Evolutionary conservation across 2,329 filamentous ascomycete species (phyloP).

Genomic region (Xylariomycetidae sp.): DNA sequence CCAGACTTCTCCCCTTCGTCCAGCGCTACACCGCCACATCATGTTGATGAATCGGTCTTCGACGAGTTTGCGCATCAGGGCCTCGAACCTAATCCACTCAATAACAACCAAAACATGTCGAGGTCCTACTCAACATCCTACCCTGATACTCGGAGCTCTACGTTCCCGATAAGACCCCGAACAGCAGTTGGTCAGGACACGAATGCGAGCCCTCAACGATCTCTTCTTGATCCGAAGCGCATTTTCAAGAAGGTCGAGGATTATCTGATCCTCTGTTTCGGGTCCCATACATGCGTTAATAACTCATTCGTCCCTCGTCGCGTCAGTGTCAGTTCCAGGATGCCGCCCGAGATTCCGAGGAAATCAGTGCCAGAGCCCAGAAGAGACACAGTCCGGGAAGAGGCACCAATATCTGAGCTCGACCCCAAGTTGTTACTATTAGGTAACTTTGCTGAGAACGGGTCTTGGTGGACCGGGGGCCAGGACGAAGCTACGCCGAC

Average conservation of each 20-base stretch:
- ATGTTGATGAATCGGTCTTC: slow-evolving; percentile 25
- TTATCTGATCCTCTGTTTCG: slow-evolving; percentile 65
- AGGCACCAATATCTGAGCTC: slow-evolving; percentile 50
- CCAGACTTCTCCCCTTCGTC: slow-evolving; percentile 18
- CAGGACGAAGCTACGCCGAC: slow-evolving; percentile 33
- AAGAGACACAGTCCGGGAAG: slow-evolving; percentile 27
- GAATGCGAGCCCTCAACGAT: slow-evolving; percentile 7
- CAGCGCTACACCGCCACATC: slow-evolving; percentile 14
- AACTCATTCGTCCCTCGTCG: slow-evolving; percentile 61
- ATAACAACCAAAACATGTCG: slow-evolving; percentile 16
- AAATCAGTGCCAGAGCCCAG: slow-evolving; percentile 28
- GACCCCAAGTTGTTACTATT: slow-evolving; percentile 70
- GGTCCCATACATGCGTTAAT: slow-evolving; percentile 67
- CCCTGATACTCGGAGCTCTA: slow-evolving; percentile 27
- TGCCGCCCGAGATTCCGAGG: slow-evolving; percentile 21
- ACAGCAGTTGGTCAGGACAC: slow-evolving; percentile 5
- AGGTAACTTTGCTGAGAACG: slow-evolving; percentile 74
- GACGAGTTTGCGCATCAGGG: slow-evolving; percentile 30
- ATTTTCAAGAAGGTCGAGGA: slow-evolving; percentile 75
- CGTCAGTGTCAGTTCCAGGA: slow-evolving; percentile 23
- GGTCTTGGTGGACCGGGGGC: slow-evolving; percentile 72
- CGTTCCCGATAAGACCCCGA: slow-evolving; percentile 10
- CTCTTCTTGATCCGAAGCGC: slow-evolving; percentile 38
- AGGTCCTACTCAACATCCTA: slow-evolving; percentile 42
- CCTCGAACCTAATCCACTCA: slow-evolving; percentile 28